A percentile compares a stretch with the other conserved stretches of the same genome.
These are phyloP conservation scores for Trichoderma cornu-damae DNA, from an alignment of 2,329 filamentous ascomycete genomes.

Conservation along the genomic window DNA sequence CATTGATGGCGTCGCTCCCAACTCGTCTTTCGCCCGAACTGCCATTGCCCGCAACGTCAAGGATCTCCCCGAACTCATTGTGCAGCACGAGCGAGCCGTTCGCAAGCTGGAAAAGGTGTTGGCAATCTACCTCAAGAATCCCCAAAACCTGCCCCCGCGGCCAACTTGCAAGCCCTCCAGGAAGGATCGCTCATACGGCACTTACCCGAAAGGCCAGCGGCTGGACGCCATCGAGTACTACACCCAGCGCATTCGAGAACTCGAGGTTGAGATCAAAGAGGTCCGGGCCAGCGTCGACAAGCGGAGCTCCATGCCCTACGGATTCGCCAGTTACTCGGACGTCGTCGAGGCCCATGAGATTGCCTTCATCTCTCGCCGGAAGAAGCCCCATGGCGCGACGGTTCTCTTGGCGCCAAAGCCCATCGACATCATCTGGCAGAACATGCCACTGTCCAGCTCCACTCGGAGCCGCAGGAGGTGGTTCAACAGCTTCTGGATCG, in stretches of 20 bases:
- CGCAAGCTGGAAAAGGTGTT: constrained; percentile 76
- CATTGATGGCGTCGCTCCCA: constrained; percentile 73
- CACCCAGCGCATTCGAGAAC: constrained; percentile 72
- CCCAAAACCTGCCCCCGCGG: constrained; percentile 70
- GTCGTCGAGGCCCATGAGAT: constrained; percentile 85
- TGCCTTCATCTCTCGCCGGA: constrained; percentile 73
- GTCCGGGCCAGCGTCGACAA: constrained; percentile 78
- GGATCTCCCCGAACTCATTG: constrained; percentile 77
- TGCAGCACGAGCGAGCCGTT: constrained; percentile 75
- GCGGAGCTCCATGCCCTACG: constrained; percentile 82
- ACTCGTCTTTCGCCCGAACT: constrained; percentile 70
- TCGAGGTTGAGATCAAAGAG: constrained; percentile 81
- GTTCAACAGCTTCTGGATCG: constrained; percentile 79
- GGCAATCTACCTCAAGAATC: constrained; percentile 86
- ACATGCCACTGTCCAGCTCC: constrained; percentile 67
- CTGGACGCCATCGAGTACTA: constrained; percentile 94
- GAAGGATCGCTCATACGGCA: constrained; percentile 63
- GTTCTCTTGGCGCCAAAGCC: constrained; percentile 78
- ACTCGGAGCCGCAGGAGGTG: constrained; percentile 67
- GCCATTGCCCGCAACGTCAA: constrained; percentile 90
- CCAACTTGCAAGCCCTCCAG: constrained; percentile 77
- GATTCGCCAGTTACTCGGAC: constrained; percentile 88
- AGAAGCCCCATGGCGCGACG: constrained; percentile 72
- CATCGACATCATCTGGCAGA: constrained; percentile 94
- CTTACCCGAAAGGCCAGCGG: constrained; percentile 64